These are phyloP conservation scores for Nowakowskiella sp. DNA, from an alignment of 192 early-diverging fungal genomes.

Conservation along the genomic window DNA sequence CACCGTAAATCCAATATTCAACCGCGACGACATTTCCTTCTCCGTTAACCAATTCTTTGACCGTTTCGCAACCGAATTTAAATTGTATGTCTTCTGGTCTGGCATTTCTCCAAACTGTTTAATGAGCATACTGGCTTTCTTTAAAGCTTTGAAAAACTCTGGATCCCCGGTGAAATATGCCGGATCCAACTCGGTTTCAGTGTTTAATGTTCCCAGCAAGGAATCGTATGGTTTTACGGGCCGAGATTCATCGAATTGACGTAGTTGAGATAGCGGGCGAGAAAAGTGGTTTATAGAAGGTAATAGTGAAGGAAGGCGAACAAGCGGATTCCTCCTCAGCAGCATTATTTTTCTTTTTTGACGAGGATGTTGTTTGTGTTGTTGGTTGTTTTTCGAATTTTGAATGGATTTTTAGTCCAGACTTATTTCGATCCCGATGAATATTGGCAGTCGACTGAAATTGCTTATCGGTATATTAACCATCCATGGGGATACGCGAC, in stretches of 20 bases:
- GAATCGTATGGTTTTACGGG: no score
- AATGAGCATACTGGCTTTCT: conserved; percentile 53
- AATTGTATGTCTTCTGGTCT: no score
- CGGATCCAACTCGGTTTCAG: conserved; percentile 48
- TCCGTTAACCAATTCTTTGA: conserved; percentile 23
- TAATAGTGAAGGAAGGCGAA: no score
- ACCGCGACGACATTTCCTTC: conserved; percentile 17
- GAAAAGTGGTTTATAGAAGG: no score
- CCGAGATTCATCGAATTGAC: no score
- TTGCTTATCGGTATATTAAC: conserved; percentile 65
- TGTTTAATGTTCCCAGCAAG: no score
- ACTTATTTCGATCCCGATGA: conserved; percentile 93
- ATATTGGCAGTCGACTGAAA: conserved; percentile 94
- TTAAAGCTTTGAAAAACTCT: conserved; percentile 65
- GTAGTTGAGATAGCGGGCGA: no score
- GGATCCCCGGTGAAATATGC: conserved; percentile 88
- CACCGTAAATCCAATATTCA: conserved; percentile 20
- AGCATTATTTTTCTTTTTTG: no score
- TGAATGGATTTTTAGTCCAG: conserved; percentile 50
- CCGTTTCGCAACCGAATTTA: no score
- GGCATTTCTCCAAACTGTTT: conserved; percentile 13
- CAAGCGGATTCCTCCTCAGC: no score
- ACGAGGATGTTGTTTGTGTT: conserved; percentile 13
- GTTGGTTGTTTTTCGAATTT: conserved; percentile 49
- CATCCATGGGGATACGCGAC: conserved; percentile 72